Evolutionary conservation across 177 flowering plant genomes (phyloP).

Genomic region (Vitis hybrid): DNA sequence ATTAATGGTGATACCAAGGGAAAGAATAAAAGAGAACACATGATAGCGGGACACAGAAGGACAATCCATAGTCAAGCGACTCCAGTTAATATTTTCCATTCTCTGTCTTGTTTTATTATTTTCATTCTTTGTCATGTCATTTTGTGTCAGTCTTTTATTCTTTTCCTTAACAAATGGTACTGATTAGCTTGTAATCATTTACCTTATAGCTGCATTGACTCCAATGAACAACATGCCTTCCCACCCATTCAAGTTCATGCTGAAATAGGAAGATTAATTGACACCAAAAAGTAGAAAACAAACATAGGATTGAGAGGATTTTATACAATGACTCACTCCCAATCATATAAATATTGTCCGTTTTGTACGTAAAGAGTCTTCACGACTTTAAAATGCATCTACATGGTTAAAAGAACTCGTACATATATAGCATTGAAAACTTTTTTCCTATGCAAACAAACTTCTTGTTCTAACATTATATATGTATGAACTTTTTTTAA

Average conservation of each 20-base stretch:
- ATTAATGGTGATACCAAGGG: too few relatives aligned
- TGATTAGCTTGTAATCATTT: constrained; percentile 6
- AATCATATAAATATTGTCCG: not conserved
- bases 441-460: too few relatives aligned
- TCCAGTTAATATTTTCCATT: too few relatives aligned
- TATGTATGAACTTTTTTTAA: not conserved
- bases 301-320: not conserved
- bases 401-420: too few relatives aligned
- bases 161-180: not conserved
- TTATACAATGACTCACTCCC: not conserved
- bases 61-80: too few relatives aligned
- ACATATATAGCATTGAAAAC: too few relatives aligned
- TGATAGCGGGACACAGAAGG: too few relatives aligned
- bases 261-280: constrained; percentile 26
- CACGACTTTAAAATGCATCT: too few relatives aligned
- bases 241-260: constrained; percentile 94
- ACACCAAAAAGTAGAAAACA: not conserved
- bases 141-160: not conserved
- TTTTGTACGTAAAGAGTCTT: accelerated
- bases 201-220: constrained; percentile 92
- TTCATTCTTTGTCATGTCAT: too few relatives aligned
- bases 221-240: constrained; percentile 94
- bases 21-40: too few relatives aligned
- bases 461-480: not conserved
- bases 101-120: too few relatives aligned